A percentile compares a stretch with the other conserved stretches of the same genome.
Conservation (phyloP, 306 rosid species). For the Notholithocarpus densiflorus region DNA sequence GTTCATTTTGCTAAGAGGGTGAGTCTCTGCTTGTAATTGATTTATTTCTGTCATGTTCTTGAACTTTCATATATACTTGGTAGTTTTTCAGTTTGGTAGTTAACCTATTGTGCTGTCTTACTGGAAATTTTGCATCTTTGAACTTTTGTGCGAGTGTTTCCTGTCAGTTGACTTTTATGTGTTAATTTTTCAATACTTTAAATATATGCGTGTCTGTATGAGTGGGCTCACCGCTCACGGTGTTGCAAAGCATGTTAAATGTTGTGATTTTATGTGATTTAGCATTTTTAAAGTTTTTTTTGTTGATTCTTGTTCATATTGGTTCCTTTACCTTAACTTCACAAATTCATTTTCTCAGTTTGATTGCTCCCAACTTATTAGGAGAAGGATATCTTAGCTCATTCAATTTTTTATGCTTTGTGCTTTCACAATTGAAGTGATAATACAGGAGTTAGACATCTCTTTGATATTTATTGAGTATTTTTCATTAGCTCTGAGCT, state of each 20-base stretch:
- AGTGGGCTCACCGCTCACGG: background rate
- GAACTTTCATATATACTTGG: conserved; percentile 1
- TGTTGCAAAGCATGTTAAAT: background rate
- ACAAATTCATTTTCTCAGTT: background rate
- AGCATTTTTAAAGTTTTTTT: background rate
- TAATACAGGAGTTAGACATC: background rate
- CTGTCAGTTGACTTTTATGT: background rate
- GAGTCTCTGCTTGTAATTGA: conserved; percentile 32
- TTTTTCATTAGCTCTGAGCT: background rate
- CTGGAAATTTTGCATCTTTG: background rate
- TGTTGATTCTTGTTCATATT: background rate
- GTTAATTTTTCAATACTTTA: background rate
- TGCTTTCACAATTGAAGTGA: background rate
- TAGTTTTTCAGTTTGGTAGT: background rate
- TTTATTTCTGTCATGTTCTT: background rate
- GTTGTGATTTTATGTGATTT: no score
- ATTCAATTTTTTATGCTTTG: background rate
- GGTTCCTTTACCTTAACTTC: background rate
- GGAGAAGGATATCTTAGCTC: background rate
- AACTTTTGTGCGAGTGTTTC: background rate
- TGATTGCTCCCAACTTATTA: background rate
- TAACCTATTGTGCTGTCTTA: background rate
- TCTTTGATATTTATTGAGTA: background rate
- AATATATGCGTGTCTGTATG: background rate
- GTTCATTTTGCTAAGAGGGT: conserved; percentile 73